A percentile compares a stretch with the other conserved stretches of the same genome.
These are phyloP conservation scores for Diaporthe sp. DNA, from an alignment of 2,329 filamentous ascomycete genomes.

Conservation along the genomic window DNA sequence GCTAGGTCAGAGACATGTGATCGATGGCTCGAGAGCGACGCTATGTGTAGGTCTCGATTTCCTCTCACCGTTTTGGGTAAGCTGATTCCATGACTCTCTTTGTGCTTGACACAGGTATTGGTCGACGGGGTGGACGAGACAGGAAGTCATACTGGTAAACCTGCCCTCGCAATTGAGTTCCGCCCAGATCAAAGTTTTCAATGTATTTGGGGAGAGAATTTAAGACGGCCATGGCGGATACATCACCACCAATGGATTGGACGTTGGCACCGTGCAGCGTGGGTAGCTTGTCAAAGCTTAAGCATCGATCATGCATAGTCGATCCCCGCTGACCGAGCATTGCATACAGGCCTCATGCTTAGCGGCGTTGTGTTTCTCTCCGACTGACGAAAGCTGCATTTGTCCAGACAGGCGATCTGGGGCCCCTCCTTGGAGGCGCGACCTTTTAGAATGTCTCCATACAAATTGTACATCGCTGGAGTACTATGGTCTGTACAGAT, in stretches of 20 bases:
- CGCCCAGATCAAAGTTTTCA: not conserved
- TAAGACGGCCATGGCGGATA: not conserved
- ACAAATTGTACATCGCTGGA: not conserved
- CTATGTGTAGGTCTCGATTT: not conserved
- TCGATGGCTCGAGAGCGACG: slow-evolving; percentile 3
- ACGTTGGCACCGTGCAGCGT: not conserved
- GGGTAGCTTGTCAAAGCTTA: not conserved
- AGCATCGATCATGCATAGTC: not conserved
- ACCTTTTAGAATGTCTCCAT: not conserved
- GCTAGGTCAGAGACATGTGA: not conserved
- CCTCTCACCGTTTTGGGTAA: slow-evolving; percentile 1
- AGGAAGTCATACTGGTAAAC: not conserved
- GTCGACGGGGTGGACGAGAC: not conserved
- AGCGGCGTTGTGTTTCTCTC: not conserved
- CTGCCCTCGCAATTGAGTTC: not conserved
- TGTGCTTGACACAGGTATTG: not conserved
- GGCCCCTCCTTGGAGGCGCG: not conserved
- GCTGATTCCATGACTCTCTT: not conserved
- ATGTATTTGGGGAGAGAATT: not conserved
- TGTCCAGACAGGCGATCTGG: not conserved
- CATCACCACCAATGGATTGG: not conserved
- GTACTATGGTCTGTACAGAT: not conserved
- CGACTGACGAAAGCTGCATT: not conserved
- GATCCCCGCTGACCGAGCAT: not conserved
- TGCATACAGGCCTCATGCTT: not conserved